Evolutionary conservation across 176 grass and related monocot genomes (phyloP), one percentile per base, ranked within the genome.

Genomic region (Aechmea fasciata): DNA sequence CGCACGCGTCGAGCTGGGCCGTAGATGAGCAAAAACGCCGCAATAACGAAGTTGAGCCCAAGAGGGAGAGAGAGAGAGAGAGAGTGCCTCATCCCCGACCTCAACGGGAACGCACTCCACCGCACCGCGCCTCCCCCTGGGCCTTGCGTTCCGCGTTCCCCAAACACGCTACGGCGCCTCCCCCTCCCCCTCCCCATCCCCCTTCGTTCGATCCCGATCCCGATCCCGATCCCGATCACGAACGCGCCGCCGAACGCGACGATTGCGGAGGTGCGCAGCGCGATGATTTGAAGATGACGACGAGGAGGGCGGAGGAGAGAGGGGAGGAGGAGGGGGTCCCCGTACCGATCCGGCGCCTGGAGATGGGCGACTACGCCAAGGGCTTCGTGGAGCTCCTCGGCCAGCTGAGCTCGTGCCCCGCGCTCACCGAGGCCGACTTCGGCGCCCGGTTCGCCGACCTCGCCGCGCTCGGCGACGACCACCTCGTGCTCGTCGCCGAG

Each of bases 401-500:
- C 41, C 65, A 49, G 65, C 65, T 67, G 14, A 67, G 29, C 68
- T 11, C 67, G n/a, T 85, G 79, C 57, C 81, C 81, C 28, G 82
- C 73, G n/a, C 89, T 90, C 77, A 85, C 84, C 11, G 50, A 83
- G 4, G 79, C 8, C 55, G 89, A 90, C 73, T 97, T 97, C 75
- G 48, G 72, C 52, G 49, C 81, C 67, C 87, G 89, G 65, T 97
- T 92, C 75, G 68, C 86, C 13, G 86, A 97, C n/a, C 89, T 97
- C 65, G 73, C 73, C 15, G 79, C 89, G 11, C 73, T 92, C 8
- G 89, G 86, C 59, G 81, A 92, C 72, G 89, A 97, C 79, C 86
- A 92, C 66, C 77, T 90, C 68, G 79, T 97, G 75, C 81, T 86
- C 67, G 89, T 97, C 19, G 78, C 80, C 24, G 93, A 92, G 71